These are phyloP conservation scores for Candida boleticola DNA, from an alignment of 805 yeast genomes.

Conservation along the genomic window DNA sequence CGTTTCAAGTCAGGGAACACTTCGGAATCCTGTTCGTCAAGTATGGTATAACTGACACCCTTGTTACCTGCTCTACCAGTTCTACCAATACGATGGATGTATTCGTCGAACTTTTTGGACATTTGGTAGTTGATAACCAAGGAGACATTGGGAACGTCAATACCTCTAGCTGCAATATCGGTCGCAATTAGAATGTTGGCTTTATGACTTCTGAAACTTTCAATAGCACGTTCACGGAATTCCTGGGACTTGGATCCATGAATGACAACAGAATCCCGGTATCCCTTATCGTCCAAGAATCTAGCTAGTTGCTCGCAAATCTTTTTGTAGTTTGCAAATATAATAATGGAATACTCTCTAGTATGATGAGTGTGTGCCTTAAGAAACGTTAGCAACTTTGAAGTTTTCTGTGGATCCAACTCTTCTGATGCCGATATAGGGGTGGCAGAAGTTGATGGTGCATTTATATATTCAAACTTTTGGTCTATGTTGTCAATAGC, in stretches of 20 bases:
- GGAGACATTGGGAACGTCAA: constrained; percentile 85
- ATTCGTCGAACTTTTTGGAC: constrained; percentile 75
- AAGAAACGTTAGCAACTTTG: constrained; percentile 39
- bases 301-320: constrained; percentile 66
- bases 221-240: constrained; percentile 76
- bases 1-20: constrained; percentile 50
- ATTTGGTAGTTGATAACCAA: constrained; percentile 85
- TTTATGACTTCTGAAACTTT: constrained; percentile 52
- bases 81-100: constrained; percentile 91
- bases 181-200: constrained; percentile 79
- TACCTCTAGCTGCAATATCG: constrained; percentile 94
- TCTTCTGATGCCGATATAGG: constrained; percentile 27
- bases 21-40: constrained; percentile 55
- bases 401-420: constrained; percentile 36
- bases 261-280: constrained; percentile 53
- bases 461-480: constrained; percentile 42
- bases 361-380: constrained; percentile 40
- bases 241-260: constrained; percentile 89
- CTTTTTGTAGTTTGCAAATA: constrained; percentile 77
- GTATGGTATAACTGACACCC: constrained; percentile 75
- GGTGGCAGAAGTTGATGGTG: not conserved
- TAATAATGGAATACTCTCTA: constrained; percentile 47
- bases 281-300: constrained; percentile 46
- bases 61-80: constrained; percentile 91
- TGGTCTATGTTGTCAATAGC: constrained; percentile 72